A percentile compares a stretch with the other conserved stretches of the same genome.
phyloP scores from a whole-genome alignment of 495 filamentous ascomycete species.

The Glonium stellatum region DNA sequence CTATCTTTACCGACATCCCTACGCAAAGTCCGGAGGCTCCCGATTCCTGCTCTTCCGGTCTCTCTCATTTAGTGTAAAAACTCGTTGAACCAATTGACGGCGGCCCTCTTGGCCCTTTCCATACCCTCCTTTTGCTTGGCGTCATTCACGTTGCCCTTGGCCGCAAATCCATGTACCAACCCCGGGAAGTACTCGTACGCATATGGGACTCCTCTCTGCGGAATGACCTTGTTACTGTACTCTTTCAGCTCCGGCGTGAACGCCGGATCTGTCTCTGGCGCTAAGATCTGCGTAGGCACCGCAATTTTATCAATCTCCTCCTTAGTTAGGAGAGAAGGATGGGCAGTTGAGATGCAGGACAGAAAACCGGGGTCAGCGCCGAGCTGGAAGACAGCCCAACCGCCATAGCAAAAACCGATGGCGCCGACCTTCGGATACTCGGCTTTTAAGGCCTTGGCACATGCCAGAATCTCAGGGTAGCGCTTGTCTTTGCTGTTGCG shows the following conservation, averaged over 20 bases:
- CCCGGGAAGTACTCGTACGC: slow-evolving; percentile 55
- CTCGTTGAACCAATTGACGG: slow-evolving; percentile 41
- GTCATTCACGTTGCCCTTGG: slow-evolving; percentile 41
- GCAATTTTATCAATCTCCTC: slow-evolving; percentile 46
- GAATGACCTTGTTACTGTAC: slow-evolving; percentile 40
- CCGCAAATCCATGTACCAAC: slow-evolving; percentile 45
- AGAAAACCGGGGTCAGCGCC: slow-evolving; percentile 44
- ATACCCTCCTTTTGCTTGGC: slow-evolving; percentile 42
- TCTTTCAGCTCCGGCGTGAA: slow-evolving; percentile 49
- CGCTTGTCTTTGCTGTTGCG: slow-evolving; percentile 43
- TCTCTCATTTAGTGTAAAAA: slow-evolving; percentile 24
- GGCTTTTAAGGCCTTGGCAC: slow-evolving; percentile 41
- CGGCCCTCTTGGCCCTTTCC: slow-evolving; percentile 43
- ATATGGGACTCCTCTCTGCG: slow-evolving; percentile 41
- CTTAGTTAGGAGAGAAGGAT: slow-evolving; percentile 46
- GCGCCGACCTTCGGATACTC: slow-evolving; percentile 41
- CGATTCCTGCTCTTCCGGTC: too few relatives aligned
- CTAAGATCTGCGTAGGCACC: slow-evolving; percentile 53
- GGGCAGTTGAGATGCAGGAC: slow-evolving; percentile 48
- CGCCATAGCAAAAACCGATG: slow-evolving; percentile 57
- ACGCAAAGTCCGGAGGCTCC: too few relatives aligned
- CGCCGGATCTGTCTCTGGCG: slow-evolving; percentile 47
- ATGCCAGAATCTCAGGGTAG: slow-evolving; percentile 48
- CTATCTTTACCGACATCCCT: too few relatives aligned
- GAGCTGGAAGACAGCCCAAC: slow-evolving; percentile 50